Evolutionary conservation across 2,329 filamentous ascomycete genomes (phyloP), one percentile per base, ranked within the genome.

Genomic region (Tricladium varicosporioides): DNA sequence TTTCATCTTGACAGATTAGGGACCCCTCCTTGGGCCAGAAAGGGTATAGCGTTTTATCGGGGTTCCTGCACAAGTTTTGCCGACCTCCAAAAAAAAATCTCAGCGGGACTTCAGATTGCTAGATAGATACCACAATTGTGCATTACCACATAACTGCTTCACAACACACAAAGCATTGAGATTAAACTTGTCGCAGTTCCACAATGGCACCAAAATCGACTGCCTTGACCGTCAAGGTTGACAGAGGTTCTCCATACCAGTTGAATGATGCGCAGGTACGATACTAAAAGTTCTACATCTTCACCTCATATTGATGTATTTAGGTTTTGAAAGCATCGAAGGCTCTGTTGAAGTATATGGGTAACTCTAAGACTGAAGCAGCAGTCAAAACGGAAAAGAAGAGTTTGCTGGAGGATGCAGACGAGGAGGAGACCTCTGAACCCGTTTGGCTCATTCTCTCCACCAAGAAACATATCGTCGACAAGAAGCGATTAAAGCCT

Each of bases 401-500:
- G 68, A 81, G 80, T 62, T 76, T 86, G 10, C 75, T 86, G 56
- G 73, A 74, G 54, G 74, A 72, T 51, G 73, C 74, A 15, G 75
- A 76, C 36, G 72, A 71, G 49, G 63, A 72, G 16, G 60, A 73
- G 44, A 72, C 73, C 51, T 78, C 83, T 59, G 77, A 75, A 3
- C 83, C 83, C 48, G 74, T 87, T 69, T 86, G 82, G 80, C 76
- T 87, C 46, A 84, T 77, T 36, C 71, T 87, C 62, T 85, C 82
- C 51, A 87, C 84, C 61, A 87, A 87, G 76, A 80, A 80, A 64
- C 83, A 87, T 73, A 82, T 87, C 53, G 71, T 75, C 70, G 89
- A 95, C 75, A 87, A 89, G 74, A 85, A 84, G 71, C 83, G 85
- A 54, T 80, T 96, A 64, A 93, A 95, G 79, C 92, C 92, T 27